Conservation (phyloP, 2,329 filamentous ascomycete species). For the Stachybotrys chartarum region DNA sequence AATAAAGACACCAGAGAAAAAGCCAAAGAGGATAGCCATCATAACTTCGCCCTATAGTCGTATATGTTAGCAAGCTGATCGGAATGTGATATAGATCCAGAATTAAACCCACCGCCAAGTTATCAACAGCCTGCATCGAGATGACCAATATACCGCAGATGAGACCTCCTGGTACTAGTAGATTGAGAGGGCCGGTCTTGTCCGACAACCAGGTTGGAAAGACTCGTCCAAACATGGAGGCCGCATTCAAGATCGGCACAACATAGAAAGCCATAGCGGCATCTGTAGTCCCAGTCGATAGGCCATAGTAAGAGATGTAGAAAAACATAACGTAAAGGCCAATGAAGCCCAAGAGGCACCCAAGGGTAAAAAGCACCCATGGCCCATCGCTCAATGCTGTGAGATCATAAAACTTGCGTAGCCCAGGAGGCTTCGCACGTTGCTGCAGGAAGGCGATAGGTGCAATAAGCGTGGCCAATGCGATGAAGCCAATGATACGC, state of each 20-base stretch:
- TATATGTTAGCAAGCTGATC: neutral
- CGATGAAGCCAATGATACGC: constrained; percentile 20
- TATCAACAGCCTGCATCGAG: constrained; percentile 26
- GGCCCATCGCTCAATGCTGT: constrained; percentile 14
- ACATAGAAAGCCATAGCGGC: constrained; percentile 31
- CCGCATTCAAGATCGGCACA: constrained; percentile 38
- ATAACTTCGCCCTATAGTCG: neutral
- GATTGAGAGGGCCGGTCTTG: constrained; percentile 25
- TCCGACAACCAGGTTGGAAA: constrained; percentile 30
- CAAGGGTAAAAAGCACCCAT: constrained; percentile 13
- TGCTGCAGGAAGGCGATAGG: constrained; percentile 29
- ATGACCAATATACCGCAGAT: constrained; percentile 23
- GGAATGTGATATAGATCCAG: neutral
- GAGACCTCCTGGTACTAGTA: constrained; percentile 19
- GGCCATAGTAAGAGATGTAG: constrained; percentile 30
- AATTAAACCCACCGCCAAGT: neutral
- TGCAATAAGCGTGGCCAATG: constrained; percentile 24
- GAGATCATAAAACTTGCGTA: constrained; percentile 8
- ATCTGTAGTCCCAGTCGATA: constrained; percentile 18
- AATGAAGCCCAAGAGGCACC: constrained; percentile 28
- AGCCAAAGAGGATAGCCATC: constrained; percentile 26
- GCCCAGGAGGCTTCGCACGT: constrained; percentile 22
- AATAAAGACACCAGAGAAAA: constrained; percentile 35
- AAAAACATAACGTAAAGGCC: constrained; percentile 30
- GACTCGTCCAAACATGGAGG: constrained; percentile 37